phyloP scores from a whole-genome alignment of 1,284 basidiomycete genomes.

The Ganoderma leucocontextum region DNA sequence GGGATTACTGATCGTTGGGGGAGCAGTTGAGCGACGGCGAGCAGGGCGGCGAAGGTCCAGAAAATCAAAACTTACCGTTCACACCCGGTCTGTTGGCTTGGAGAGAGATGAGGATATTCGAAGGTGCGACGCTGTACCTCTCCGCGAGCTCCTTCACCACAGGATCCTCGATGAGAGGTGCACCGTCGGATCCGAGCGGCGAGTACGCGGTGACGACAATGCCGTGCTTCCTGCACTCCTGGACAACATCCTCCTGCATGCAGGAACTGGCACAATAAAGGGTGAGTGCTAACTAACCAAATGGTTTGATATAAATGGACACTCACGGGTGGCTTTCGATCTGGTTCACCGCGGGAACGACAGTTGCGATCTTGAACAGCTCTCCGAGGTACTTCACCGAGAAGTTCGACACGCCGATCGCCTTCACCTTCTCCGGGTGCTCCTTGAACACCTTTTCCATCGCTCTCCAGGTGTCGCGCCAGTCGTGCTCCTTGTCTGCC shows the following conservation, averaged over 20 bases:
- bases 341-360: conserved; percentile 85
- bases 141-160: conserved; percentile 62
- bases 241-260: conserved; percentile 68
- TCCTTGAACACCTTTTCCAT: conserved; percentile 76
- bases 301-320: neutral
- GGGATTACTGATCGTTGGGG: conserved; percentile 53
- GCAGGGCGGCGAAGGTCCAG: neutral
- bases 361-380: conserved; percentile 64
- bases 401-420: conserved; percentile 83
- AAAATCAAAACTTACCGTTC: conserved; percentile 51
- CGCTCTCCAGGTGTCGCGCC: conserved; percentile 81
- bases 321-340: conserved; percentile 80
- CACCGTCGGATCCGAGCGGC: conserved; percentile 80
- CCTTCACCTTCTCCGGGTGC: conserved; percentile 72
- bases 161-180: conserved; percentile 71
- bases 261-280: conserved; percentile 55
- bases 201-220: conserved; percentile 81
- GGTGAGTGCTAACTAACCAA: neutral
- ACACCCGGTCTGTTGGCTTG: conserved; percentile 70
- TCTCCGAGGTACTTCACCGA: conserved; percentile 66
- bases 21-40: conserved; percentile 11
- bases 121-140: conserved; percentile 60
- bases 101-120: conserved; percentile 69
- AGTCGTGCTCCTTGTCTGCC: conserved; percentile 63
- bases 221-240: conserved; percentile 65